These are phyloP conservation scores for Triangularia verruculosa DNA, from an alignment of 2,329 filamentous ascomycete genomes.

Conservation along the genomic window DNA sequence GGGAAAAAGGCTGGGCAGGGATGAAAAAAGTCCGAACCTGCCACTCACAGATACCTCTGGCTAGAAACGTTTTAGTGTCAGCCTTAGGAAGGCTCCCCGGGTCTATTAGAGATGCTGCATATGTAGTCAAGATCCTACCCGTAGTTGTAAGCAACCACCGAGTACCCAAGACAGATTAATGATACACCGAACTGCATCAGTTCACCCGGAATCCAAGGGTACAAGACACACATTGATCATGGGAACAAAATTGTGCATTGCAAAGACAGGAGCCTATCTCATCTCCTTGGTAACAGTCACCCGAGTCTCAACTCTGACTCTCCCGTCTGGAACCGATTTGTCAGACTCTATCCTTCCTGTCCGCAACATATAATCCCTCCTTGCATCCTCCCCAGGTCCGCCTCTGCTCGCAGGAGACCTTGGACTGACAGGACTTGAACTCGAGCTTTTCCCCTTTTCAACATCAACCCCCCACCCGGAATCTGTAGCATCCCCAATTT, in stretches of 20 bases:
- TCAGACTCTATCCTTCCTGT: neutral
- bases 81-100: neutral
- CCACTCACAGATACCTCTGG: neutral
- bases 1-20: neutral
- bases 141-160: neutral
- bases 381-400: neutral
- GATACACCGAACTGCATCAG: neutral
- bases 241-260: neutral
- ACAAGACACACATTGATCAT: neutral
- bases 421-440: neutral
- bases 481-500: slow-evolving; percentile 8
- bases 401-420: neutral
- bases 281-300: slow-evolving; percentile 7
- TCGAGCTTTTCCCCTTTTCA: slow-evolving; percentile 3
- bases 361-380: slow-evolving; percentile 1
- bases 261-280: neutral
- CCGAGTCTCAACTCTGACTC: slow-evolving; percentile 5
- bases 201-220: neutral
- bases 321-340: neutral
- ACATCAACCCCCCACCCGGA: slow-evolving; percentile 17
- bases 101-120: neutral
- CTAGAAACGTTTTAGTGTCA: neutral
- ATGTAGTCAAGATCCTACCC: neutral
- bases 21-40: neutral
- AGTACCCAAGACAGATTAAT: neutral